Percentiles rank a stretch among this genome's conserved stretches.
Evolutionary conservation across 2,329 filamentous ascomycete genomes (phyloP).

Genomic region (Hypoxylon sp.): DNA sequence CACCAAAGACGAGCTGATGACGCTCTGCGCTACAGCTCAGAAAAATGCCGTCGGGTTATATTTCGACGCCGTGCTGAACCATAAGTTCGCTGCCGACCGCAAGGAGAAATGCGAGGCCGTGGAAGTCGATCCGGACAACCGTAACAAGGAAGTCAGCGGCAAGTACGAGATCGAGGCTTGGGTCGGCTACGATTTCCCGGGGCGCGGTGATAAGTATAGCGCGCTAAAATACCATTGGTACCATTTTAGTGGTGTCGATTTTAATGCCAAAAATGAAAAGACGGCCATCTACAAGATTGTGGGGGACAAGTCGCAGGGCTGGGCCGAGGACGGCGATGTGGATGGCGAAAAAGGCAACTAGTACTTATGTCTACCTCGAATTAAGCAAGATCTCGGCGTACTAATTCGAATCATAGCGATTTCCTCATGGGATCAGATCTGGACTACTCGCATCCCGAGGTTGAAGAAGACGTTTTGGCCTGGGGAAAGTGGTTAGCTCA

Average conservation of each 20-base stretch:
- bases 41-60: slow-evolving; percentile 67
- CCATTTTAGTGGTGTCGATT: slow-evolving; percentile 77
- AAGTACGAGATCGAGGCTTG: slow-evolving; percentile 74
- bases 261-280: slow-evolving; percentile 65
- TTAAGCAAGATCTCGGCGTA: neutral
- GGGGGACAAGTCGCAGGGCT: slow-evolving; percentile 66
- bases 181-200: slow-evolving; percentile 74
- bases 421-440: slow-evolving; percentile 52
- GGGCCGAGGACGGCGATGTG: slow-evolving; percentile 48
- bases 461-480: slow-evolving; percentile 48
- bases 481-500: slow-evolving; percentile 52
- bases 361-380: slow-evolving; percentile 8
- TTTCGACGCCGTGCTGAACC: slow-evolving; percentile 79
- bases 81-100: slow-evolving; percentile 75
- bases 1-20: slow-evolving; percentile 63
- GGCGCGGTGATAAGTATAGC: slow-evolving; percentile 70
- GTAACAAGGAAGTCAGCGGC: slow-evolving; percentile 62
- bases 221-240: slow-evolving; percentile 72
- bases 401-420: slow-evolving; percentile 1
- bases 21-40: slow-evolving; percentile 63
- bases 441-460: slow-evolving; percentile 45
- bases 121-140: slow-evolving; percentile 55
- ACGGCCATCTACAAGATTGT: slow-evolving; percentile 73
- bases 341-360: slow-evolving; percentile 71
- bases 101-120: slow-evolving; percentile 70